Conservation (phyloP, 352 stramenopile species). For the Phytophthora citricola region DNA sequence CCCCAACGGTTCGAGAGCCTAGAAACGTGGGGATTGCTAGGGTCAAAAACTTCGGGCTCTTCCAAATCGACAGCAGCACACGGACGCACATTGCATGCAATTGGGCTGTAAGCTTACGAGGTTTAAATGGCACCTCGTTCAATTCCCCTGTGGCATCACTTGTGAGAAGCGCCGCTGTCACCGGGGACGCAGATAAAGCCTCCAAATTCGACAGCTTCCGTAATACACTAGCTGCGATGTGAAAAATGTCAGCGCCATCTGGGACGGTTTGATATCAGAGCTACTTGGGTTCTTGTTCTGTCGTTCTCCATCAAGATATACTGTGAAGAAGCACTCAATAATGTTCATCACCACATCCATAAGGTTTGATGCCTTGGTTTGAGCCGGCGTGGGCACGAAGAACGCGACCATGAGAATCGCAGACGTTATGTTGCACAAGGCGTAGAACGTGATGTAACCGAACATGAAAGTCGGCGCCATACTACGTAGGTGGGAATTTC, state of each 20-base stretch:
- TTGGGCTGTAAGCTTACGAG: conserved; percentile 59
- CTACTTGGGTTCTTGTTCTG: background rate
- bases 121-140: conserved; percentile 47
- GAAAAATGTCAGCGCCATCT: conserved; percentile 75
- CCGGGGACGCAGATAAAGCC: conserved; percentile 59
- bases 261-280: conserved; percentile 30
- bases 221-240: conserved; percentile 66
- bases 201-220: conserved; percentile 75
- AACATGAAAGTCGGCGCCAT: conserved; percentile 54
- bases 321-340: conserved; percentile 45
- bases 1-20: too few relatives aligned
- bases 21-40: too few relatives aligned
- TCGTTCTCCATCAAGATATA: conserved; percentile 33
- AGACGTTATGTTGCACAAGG: conserved; percentile 37
- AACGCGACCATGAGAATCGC: conserved; percentile 43
- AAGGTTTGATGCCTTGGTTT: conserved; percentile 47
- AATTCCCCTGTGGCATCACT: conserved; percentile 53
- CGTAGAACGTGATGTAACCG: conserved; percentile 60
- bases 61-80: conserved; percentile 66
- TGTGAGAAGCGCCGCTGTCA: conserved; percentile 67
- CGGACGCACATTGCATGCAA: conserved; percentile 71
- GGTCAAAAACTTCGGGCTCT: conserved; percentile 50
- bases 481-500: conserved; percentile 80
- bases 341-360: conserved; percentile 68
- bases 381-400: conserved; percentile 35